Evolutionary conservation across 345 rosid species (phyloP).

Genomic region (Jatropha curcas): DNA sequence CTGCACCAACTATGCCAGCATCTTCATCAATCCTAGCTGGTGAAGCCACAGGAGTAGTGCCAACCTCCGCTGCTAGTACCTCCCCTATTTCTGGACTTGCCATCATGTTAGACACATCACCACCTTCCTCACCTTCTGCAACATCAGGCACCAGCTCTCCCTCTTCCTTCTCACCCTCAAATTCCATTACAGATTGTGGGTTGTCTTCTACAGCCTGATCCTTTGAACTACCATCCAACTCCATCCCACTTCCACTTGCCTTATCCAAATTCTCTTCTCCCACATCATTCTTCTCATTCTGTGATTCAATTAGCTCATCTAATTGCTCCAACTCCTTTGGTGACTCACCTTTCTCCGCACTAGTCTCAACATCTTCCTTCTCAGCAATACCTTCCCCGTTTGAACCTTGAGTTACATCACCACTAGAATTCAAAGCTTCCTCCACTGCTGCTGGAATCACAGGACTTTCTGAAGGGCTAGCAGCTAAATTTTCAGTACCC

Average conservation of each 20-base stretch:
- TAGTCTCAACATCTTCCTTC: slow-evolving; percentile 59
- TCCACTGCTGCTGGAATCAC: slow-evolving; percentile 41
- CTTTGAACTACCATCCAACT: slow-evolving; percentile 45
- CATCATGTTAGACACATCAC: slow-evolving; percentile 37
- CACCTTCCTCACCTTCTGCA: slow-evolving; percentile 56
- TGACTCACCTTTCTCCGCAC: slow-evolving; percentile 52
- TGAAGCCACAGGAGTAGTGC: slow-evolving; percentile 53
- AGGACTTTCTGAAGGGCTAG: slow-evolving; percentile 37
- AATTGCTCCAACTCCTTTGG: slow-evolving; percentile 46
- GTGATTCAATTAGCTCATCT: slow-evolving; percentile 44
- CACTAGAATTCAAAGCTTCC: slow-evolving; percentile 46
- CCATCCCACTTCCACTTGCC: slow-evolving; percentile 44
- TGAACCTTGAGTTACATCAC: slow-evolving; percentile 35
- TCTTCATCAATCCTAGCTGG: slow-evolving; percentile 63
- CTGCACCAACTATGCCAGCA: slow-evolving; percentile 26
- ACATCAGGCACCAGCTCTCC: slow-evolving; percentile 72
- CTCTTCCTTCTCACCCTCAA: slow-evolving; percentile 80
- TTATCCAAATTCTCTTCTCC: slow-evolving; percentile 52
- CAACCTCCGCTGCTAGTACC: slow-evolving; percentile 43
- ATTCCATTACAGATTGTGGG: slow-evolving; percentile 43
- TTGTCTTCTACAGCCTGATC: slow-evolving; percentile 54
- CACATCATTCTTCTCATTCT: slow-evolving; percentile 36
- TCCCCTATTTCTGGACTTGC: slow-evolving; percentile 62
- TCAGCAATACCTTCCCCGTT: slow-evolving; percentile 48
- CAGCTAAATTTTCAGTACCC: slow-evolving; percentile 41